Base-by-base conservation (phyloP, 345 rosid species). In the Aegle marmelos region DNA sequence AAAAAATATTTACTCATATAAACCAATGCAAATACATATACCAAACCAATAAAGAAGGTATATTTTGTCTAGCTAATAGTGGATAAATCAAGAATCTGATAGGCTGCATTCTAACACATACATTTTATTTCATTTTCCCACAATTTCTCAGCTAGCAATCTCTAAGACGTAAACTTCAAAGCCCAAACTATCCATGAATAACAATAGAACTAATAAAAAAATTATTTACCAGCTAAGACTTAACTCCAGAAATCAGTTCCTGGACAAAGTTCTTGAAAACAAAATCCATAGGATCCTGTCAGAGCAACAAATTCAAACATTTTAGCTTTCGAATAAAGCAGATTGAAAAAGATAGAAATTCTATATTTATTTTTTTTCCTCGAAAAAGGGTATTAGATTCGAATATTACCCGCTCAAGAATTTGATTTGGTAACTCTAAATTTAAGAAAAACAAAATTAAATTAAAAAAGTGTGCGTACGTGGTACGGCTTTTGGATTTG, bases 261-360 rank as follows among this genome's bases (percentile, higher is more conserved):
- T 48, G 54, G 76, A 70, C 34, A 69, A 58, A 80, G 78, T 72
- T 68, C 72, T 37, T 63, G 45, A 73, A 74, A 65, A 65, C 66
- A 74, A 70, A 53, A 76, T 81, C 82, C 78, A 53, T 80, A 34
- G 83, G 82, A 83, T 83, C 87, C 86, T 39, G 68, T 77, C 67
- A 68, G 79, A 79, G 33, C 79, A 84, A 39, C 72, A 13, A 74
- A 72, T 53, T 66, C 66, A 59, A 59, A 61, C 54, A 71, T 34
- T 31, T 58, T 7, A 16, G 60, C 63, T 45, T 72, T 63, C 60
- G 14, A 24, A 21, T 28, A 28, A 73, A 37, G 58, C 7, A 60
- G 39, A 60, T 62, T 67, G 36, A 53, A n/a, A 70, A 73, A 65
- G 70, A 63, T 10, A 7, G 14, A 25, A 30, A 58, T 58, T 19